Evolutionary conservation across 73 alveolate genomes (phyloP).

Genomic region (Paramecium pentaurelia): DNA sequence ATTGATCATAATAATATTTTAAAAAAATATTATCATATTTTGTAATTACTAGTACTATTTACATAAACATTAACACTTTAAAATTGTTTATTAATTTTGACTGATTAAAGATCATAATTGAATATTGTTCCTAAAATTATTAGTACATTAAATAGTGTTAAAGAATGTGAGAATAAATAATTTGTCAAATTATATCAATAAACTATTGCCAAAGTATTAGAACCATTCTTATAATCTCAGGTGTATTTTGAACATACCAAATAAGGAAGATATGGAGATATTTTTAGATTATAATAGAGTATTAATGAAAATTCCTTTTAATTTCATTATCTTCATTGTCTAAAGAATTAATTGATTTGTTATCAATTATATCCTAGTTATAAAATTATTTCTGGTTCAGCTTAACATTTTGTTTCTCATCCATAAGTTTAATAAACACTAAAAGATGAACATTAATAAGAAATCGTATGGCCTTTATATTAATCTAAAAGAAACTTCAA

Average conservation of each 20-base stretch:
- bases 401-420: not conserved
- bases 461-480: slow-evolving; percentile 15
- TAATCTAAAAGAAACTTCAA: not conserved
- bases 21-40: not conserved
- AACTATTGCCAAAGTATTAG: not conserved
- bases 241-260: not conserved
- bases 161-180: not conserved
- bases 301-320: not conserved
- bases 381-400: not conserved
- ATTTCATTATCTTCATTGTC: not conserved
- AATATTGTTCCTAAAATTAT: not conserved
- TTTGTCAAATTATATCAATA: not conserved
- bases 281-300: not conserved
- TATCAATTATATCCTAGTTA: not conserved
- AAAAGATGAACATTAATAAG: not conserved
- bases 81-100: not conserved
- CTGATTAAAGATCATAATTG: not conserved
- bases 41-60: not conserved
- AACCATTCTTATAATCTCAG: not conserved
- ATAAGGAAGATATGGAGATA: not conserved
- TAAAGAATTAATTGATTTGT: not conserved
- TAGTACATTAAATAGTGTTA: not conserved
- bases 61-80: not conserved
- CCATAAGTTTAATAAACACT: not conserved
- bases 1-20: not conserved